Percentiles rank a stretch among this genome's conserved stretches.
Conservation (phyloP, 768 basidiomycete species). For the Naematelia encephala region DNA sequence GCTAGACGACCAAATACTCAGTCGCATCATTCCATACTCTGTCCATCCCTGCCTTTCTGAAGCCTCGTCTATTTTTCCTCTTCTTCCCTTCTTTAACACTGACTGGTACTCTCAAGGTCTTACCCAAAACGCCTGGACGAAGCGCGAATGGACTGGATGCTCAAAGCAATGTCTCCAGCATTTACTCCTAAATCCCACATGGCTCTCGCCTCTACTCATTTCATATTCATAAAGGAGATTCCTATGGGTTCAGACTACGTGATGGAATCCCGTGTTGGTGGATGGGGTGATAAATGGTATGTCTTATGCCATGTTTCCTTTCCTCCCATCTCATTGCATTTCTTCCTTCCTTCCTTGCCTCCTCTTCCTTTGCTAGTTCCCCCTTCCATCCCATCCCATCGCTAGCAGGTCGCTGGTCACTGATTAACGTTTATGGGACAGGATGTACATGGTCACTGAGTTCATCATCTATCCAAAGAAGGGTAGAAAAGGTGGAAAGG, state of each 20-base stretch:
- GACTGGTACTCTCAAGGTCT: too few species aligned
- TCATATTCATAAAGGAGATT: conserved; percentile 51
- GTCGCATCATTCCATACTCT: too few species aligned
- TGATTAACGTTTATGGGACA: neutral
- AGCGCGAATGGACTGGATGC: conserved; percentile 33
- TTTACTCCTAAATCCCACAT: conserved; percentile 35
- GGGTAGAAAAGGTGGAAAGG: conserved; percentile 6
- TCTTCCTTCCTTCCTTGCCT: neutral
- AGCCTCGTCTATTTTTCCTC: too few species aligned
- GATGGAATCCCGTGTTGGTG: conserved; percentile 44
- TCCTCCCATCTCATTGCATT: neutral
- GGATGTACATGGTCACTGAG: conserved; percentile 48
- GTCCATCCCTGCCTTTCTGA: too few species aligned
- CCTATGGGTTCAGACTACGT: conserved; percentile 44
- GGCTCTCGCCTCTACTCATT: conserved; percentile 40
- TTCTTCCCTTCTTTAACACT: too few species aligned
- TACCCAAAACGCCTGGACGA: conserved; percentile 41
- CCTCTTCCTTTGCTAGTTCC: too few species aligned
- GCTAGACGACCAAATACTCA: too few species aligned
- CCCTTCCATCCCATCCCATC: too few species aligned
- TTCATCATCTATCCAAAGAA: conserved; percentile 49
- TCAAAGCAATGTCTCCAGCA: conserved; percentile 30
- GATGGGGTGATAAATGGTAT: conserved; percentile 51
- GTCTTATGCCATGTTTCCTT: conserved; percentile 17
- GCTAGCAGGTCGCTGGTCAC: neutral